Evolutionary conservation across 108 stramenopile species (phyloP).

Genomic region (Skeletonema tropicum): DNA sequence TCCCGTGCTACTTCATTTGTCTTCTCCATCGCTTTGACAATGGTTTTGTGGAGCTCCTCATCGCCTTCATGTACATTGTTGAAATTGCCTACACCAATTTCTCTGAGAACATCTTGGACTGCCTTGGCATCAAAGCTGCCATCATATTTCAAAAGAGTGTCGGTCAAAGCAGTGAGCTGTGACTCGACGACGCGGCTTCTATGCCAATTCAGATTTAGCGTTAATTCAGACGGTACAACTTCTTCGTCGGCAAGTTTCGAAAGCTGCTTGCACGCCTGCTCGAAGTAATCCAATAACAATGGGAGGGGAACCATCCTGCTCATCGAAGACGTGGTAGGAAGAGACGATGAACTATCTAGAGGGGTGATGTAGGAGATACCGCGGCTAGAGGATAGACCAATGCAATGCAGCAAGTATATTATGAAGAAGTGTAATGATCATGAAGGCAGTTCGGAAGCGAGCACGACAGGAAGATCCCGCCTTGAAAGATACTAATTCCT

Average conservation of each 20-base stretch:
- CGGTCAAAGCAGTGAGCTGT: conserved; percentile 25
- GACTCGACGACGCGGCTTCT: conserved; percentile 27
- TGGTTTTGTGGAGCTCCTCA: background rate
- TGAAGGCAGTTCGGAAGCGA: too few relatives aligned
- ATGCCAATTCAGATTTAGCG: conserved; percentile 23
- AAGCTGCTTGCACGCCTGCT: conserved; percentile 10
- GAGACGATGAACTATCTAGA: too few relatives aligned
- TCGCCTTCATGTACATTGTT: conserved; percentile 6
- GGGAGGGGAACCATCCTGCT: conserved; percentile 7
- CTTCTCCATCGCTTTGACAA: conserved; percentile 27
- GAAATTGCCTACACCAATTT: conserved; percentile 35
- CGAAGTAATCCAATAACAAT: conserved; percentile 31
- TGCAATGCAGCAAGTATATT: too few relatives aligned
- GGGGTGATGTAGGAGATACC: too few relatives aligned
- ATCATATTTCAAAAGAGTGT: conserved; percentile 10
- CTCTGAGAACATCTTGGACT: conserved; percentile 18
- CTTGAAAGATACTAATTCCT: too few relatives aligned
- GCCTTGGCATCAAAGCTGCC: background rate
- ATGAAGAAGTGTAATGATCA: too few relatives aligned
- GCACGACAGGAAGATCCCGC: too few relatives aligned
- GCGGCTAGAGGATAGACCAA: too few relatives aligned
- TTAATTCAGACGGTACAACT: conserved; percentile 5
- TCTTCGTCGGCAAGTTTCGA: background rate
- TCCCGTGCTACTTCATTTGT: conserved; percentile 39
- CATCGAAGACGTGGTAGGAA: too few relatives aligned